phyloP scores from a whole-genome alignment of 306 rosid genomes.

The Lotus japonicus region DNA sequence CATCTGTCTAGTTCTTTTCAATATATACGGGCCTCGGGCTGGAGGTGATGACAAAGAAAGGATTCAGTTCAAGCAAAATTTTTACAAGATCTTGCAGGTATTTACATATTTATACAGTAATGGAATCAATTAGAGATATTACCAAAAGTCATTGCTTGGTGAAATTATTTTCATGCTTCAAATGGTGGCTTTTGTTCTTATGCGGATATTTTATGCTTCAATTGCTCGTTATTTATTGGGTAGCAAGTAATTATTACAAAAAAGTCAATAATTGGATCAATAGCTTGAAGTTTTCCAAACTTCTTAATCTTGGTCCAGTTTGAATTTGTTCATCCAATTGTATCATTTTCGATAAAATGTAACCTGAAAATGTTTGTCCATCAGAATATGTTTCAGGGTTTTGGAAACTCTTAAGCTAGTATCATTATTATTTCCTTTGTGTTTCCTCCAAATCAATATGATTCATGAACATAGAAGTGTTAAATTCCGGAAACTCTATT shows the following conservation, averaged over 20 bases:
- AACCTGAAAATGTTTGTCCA: background rate
- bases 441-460: background rate
- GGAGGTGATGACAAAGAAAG: constrained; percentile 67
- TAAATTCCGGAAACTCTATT: background rate
- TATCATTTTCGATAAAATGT: background rate
- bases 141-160: constrained; percentile 3
- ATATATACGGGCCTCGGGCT: constrained; percentile 90
- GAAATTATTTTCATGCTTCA: constrained; percentile 1
- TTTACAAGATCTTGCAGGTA: constrained; percentile 78
- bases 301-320: background rate
- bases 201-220: constrained; percentile 1
- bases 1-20: constrained; percentile 66
- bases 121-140: background rate
- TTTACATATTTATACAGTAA: background rate
- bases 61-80: constrained; percentile 61
- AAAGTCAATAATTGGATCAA: constrained; percentile 8
- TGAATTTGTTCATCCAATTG: background rate
- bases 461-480: background rate
- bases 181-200: constrained; percentile 2
- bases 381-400: background rate
- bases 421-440: background rate
- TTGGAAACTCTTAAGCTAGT: constrained; percentile 7
- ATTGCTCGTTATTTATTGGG: background rate
- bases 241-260: background rate
- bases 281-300: background rate